These are phyloP conservation scores for Alternaria sp. DNA, from an alignment of 2,329 filamentous ascomycete genomes.

Conservation along the genomic window DNA sequence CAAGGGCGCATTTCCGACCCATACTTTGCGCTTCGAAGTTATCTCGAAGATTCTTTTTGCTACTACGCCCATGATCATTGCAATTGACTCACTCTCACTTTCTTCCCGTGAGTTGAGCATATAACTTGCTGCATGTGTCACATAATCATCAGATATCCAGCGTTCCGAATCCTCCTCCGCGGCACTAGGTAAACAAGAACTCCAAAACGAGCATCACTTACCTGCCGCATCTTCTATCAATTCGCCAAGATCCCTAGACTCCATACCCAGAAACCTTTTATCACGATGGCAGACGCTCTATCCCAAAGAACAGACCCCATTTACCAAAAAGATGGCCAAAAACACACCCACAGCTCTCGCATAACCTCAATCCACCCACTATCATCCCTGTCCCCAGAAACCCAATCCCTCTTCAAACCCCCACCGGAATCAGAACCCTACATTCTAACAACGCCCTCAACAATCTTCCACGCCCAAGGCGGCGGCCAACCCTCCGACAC, in stretches of 20 bases:
- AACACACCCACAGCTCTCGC: constrained; percentile 55
- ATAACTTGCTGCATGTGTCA: not conserved
- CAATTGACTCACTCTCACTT: not conserved
- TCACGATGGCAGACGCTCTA: not conserved
- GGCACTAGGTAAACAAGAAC: constrained; percentile 1
- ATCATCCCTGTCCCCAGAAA: constrained; percentile 59
- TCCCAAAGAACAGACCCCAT: constrained; percentile 36
- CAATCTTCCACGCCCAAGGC: constrained; percentile 80
- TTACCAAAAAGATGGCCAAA: constrained; percentile 54
- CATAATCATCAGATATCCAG: not conserved
- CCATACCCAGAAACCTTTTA: not conserved
- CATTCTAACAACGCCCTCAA: constrained; percentile 68
- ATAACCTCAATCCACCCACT: constrained; percentile 62
- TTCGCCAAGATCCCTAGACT: not conserved
- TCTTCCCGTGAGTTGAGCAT: not conserved
- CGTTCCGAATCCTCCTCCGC: not conserved
- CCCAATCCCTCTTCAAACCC: constrained; percentile 67
- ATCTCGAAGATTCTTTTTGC: not conserved
- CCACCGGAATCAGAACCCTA: constrained; percentile 58
- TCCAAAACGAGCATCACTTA: not conserved
- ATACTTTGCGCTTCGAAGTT: not conserved
- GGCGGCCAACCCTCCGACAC: constrained; percentile 76
- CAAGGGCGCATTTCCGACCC: constrained; percentile 7
- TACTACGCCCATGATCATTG: not conserved
- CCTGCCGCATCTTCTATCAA: not conserved